Percentiles rank a stretch among this genome's conserved stretches.
phyloP scores from a whole-genome alignment of 1,284 basidiomycete species.

The Moniliella sp. region DNA sequence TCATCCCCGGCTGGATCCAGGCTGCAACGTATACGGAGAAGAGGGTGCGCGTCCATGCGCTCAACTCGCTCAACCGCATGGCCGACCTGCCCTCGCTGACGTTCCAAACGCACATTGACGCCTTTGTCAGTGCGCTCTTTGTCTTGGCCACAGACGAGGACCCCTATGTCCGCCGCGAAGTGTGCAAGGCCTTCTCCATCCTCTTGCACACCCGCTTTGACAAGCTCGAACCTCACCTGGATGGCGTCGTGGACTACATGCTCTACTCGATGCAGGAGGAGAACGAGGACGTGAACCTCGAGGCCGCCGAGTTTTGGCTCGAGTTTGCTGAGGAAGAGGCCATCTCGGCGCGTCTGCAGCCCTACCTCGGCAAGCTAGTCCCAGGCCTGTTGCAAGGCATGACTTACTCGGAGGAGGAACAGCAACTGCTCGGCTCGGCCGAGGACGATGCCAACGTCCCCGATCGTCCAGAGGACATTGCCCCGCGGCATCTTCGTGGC shows the following conservation, averaged over 20 bases:
- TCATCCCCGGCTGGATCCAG: slow-evolving; percentile 63
- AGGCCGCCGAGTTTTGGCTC: slow-evolving; percentile 98
- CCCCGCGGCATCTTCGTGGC: slow-evolving; percentile 62
- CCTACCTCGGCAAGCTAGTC: slow-evolving; percentile 64
- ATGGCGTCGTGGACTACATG: slow-evolving; percentile 93
- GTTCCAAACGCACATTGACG: slow-evolving; percentile 66
- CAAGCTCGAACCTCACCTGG: slow-evolving; percentile 86
- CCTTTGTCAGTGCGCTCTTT: slow-evolving; percentile 77
- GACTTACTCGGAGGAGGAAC: slow-evolving; percentile 85
- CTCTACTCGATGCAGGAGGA: slow-evolving; percentile 90
- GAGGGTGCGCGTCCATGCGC: slow-evolving; percentile 76
- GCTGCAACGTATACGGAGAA: slow-evolving; percentile 50
- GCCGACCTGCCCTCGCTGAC: slow-evolving; percentile 49
- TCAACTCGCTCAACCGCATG: slow-evolving; percentile 82
- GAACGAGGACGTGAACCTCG: slow-evolving; percentile 42
- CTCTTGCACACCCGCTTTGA: slow-evolving; percentile 78
- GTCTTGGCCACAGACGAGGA: slow-evolving; percentile 79
- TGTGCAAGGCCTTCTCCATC: slow-evolving; percentile 83
- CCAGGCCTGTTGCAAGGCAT: slow-evolving; percentile 87
- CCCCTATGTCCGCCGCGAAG: slow-evolving; percentile 73
- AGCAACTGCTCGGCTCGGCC: slow-evolving; percentile 84
- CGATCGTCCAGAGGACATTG: slow-evolving; percentile 60
- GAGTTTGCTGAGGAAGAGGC: slow-evolving; percentile 89
- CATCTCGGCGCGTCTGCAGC: slow-evolving; percentile 59
- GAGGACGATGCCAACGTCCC: slow-evolving; percentile 62